phyloP scores from a whole-genome alignment of 2,329 filamentous ascomycete genomes.

The Pseudogymnoascus sp. region DNA sequence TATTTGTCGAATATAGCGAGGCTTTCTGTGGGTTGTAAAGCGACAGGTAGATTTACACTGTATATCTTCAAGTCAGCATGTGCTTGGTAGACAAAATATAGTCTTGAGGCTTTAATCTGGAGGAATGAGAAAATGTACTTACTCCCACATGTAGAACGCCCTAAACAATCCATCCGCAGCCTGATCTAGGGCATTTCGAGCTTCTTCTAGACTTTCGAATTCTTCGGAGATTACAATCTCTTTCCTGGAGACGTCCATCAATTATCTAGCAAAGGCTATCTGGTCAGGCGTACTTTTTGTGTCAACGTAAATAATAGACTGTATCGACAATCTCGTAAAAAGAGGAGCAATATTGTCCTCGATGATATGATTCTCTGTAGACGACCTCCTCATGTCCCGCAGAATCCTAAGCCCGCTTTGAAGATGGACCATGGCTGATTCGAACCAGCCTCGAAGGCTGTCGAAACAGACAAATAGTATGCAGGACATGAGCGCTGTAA shows the following conservation, averaged over 20 bases:
- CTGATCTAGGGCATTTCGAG: conserved; percentile 19
- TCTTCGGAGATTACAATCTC: neutral
- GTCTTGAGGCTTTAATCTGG: conserved; percentile 12
- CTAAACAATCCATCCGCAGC: conserved; percentile 21
- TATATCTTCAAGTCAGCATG: no score
- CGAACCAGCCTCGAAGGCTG: conserved; percentile 23
- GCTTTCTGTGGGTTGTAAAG: conserved; percentile 14
- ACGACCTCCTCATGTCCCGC: conserved; percentile 9
- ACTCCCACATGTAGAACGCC: conserved; percentile 19
- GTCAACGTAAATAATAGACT: conserved; percentile 25
- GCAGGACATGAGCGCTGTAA: conserved; percentile 24
- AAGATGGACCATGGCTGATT: conserved; percentile 25
- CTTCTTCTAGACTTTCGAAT: conserved; percentile 21
- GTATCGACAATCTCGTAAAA: conserved; percentile 22
- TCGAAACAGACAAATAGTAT: conserved; percentile 26
- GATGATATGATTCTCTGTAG: conserved; percentile 12
- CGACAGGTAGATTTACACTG: conserved; percentile 13
- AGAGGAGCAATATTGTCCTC: conserved; percentile 21
- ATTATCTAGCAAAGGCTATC: conserved; percentile 15
- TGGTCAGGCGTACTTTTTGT: conserved; percentile 16
- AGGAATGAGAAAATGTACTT: conserved; percentile 12
- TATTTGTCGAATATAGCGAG: conserved; percentile 16
- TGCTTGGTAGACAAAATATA: neutral
- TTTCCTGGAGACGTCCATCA: conserved; percentile 14
- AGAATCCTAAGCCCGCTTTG: conserved; percentile 22